Evolutionary conservation across 768 basidiomycete species (phyloP).

Genomic region (Cyclocybe cylindracea): DNA sequence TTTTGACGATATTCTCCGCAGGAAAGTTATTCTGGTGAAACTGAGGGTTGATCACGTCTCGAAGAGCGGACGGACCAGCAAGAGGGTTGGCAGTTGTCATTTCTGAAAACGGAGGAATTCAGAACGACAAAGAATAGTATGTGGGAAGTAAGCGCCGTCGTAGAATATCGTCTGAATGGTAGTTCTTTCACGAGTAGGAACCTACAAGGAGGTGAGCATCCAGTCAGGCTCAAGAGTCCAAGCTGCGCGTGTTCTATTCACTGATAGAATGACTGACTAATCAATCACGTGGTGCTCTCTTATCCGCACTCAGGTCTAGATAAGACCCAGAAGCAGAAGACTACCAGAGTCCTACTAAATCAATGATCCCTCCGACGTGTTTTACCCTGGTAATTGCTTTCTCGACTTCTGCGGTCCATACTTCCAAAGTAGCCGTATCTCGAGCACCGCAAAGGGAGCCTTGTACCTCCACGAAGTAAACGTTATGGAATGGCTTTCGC

Average conservation of each 20-base stretch:
- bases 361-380: slow-evolving; percentile 33
- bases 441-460: slow-evolving; percentile 10
- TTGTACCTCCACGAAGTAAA: slow-evolving; percentile 68
- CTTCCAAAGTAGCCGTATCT: slow-evolving; percentile 8
- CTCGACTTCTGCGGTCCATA: slow-evolving; percentile 36
- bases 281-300: not conserved
- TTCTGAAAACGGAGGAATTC: slow-evolving; percentile 2
- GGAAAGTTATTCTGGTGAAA: slow-evolving; percentile 93
- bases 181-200: too few species aligned
- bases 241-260: too few species aligned
- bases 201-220: too few species aligned
- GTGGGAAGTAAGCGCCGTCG: not conserved
- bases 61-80: slow-evolving; percentile 56
- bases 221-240: too few species aligned
- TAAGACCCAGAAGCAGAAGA: not conserved
- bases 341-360: slow-evolving; percentile 55
- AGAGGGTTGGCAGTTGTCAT: slow-evolving; percentile 51
- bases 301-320: not conserved
- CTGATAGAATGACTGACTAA: too few species aligned
- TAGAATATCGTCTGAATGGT: too few species aligned
- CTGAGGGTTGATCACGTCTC: slow-evolving; percentile 81
- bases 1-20: slow-evolving; percentile 80
- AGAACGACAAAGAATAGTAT: not conserved
- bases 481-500: slow-evolving; percentile 49
- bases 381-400: slow-evolving; percentile 33